Percentiles rank a stretch among this genome's conserved stretches.
These are phyloP conservation scores for Rhodotorula glutinis DNA, from an alignment of 1,284 basidiomycete genomes.

Conservation along the genomic window DNA sequence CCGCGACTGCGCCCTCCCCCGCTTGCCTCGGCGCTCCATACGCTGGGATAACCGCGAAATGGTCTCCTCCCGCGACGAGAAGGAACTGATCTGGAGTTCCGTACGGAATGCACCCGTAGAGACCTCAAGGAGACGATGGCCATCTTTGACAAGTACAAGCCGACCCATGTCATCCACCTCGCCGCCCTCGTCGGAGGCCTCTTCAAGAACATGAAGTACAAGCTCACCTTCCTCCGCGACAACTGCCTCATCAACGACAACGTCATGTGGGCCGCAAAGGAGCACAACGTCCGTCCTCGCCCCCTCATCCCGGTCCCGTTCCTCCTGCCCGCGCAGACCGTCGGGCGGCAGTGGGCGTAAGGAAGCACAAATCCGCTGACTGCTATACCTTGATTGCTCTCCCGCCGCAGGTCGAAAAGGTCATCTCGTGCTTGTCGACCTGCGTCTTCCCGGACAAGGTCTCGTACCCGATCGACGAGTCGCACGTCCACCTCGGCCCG, in stretches of 20 bases:
- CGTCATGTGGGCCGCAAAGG: constrained; percentile 69
- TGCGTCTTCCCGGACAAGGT: constrained; percentile 81
- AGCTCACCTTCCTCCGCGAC: constrained; percentile 81
- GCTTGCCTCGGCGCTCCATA: no score
- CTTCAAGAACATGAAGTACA: constrained; percentile 87
- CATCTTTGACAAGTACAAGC: constrained; percentile 79
- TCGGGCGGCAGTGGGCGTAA: no score
- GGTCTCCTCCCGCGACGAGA: no score
- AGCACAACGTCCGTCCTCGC: constrained; percentile 50
- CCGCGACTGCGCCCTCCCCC: background rate
- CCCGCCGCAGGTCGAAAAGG: constrained; percentile 61
- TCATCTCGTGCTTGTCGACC: constrained; percentile 81
- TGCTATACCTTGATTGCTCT: no score
- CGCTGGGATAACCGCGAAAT: no score
- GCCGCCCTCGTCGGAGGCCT: constrained; percentile 70
- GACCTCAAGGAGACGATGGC: constrained; percentile 41
- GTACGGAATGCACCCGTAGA: constrained; percentile 7
- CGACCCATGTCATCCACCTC: constrained; percentile 81
- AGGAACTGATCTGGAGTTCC: background rate
- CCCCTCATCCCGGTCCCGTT: background rate
- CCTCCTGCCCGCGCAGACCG: background rate
- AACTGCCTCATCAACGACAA: constrained; percentile 90
- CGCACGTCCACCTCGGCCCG: constrained; percentile 78
- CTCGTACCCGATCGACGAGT: constrained; percentile 81
- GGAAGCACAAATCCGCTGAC: no score